Conservation (phyloP, 345 rosid genomes). For the Citrus maxima region DNA sequence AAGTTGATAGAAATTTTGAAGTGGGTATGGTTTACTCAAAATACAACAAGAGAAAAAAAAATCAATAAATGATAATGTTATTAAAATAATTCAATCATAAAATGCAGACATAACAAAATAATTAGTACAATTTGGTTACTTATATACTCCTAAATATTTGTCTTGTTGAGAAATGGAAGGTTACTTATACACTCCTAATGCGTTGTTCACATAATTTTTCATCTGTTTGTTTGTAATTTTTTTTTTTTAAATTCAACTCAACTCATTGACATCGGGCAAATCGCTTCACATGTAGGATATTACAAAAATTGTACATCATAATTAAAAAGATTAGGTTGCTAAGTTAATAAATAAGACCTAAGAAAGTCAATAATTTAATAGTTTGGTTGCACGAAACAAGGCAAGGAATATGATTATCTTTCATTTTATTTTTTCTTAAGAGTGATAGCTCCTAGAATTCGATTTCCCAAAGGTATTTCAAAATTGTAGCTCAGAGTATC, state of each 20-base stretch:
- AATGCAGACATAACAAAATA: no score
- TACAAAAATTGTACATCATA: neutral
- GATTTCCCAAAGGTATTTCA: constrained; percentile 7
- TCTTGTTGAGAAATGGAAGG: no score
- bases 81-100: no score
- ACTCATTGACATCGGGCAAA: neutral
- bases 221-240: neutral
- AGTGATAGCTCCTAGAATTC: constrained; percentile 9
- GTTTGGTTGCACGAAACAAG: neutral
- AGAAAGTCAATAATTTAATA: neutral
- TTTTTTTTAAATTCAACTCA: neutral
- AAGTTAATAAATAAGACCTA: neutral
- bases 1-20: neutral
- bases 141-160: no score
- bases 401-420: constrained; percentile 1
- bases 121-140: no score
- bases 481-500: constrained; percentile 2
- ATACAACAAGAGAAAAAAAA: no score
- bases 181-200: no score
- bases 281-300: constrained; percentile 24
- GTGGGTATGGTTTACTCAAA: no score
- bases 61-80: no score
- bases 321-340: neutral
- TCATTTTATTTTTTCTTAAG: neutral
- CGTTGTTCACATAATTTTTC: neutral